phyloP scores from a whole-genome alignment of 768 basidiomycete species.

The Collybia mongolica region DNA sequence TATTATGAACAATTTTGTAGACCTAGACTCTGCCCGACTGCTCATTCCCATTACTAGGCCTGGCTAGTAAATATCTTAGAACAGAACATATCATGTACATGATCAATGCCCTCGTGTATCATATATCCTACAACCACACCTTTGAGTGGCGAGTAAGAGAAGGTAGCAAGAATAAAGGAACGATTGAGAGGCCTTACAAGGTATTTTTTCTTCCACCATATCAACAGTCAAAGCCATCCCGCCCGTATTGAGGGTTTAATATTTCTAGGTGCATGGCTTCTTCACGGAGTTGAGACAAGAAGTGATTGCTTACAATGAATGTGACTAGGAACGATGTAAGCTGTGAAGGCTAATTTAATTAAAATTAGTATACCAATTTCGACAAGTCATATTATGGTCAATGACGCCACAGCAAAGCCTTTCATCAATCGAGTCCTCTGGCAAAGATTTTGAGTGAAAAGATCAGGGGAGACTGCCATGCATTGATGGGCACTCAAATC shows the following conservation, averaged over 20 bases:
- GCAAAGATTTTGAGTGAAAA: slow-evolving; percentile 12
- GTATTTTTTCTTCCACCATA: background rate
- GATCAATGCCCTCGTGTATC: background rate
- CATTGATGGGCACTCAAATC: slow-evolving; percentile 4
- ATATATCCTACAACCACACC: background rate
- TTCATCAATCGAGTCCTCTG: slow-evolving; percentile 9
- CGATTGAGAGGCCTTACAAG: too few relatives aligned
- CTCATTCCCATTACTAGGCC: background rate
- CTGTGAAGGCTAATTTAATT: background rate
- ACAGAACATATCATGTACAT: background rate
- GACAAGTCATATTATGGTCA: slow-evolving; percentile 13
- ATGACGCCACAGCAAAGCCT: slow-evolving; percentile 10
- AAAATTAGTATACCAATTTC: slow-evolving; percentile 12
- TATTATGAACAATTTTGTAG: background rate
- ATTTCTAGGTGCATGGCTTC: slow-evolving; percentile 6
- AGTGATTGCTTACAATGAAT: slow-evolving; percentile 10
- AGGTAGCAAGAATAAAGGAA: too few relatives aligned
- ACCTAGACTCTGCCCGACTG: background rate
- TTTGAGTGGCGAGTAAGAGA: too few relatives aligned
- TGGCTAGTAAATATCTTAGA: background rate
- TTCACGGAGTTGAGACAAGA: slow-evolving; percentile 11
- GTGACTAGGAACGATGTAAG: slow-evolving; percentile 1
- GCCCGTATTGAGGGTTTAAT: slow-evolving; percentile 13
- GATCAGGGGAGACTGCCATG: slow-evolving; percentile 7
- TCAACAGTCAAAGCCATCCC: slow-evolving; percentile 7